Evolutionary conservation across 805 yeast genomes (phyloP).

Genomic region (Priceomyces medius): DNA sequence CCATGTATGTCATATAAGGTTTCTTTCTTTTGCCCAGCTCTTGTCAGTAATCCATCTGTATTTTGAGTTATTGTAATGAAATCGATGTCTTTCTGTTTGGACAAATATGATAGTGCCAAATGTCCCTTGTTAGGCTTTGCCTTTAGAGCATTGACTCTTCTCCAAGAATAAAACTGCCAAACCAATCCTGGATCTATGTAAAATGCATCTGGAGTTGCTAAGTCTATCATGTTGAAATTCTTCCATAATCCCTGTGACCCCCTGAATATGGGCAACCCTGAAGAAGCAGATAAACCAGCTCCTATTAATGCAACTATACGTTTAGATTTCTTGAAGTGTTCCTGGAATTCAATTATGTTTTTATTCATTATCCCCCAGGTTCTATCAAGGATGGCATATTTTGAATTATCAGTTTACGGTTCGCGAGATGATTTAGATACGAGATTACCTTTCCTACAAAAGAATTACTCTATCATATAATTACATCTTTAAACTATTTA

Average conservation of each 20-base stretch:
- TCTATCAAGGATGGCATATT: not conserved
- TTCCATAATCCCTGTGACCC: slow-evolving; percentile 78
- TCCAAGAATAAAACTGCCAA: slow-evolving; percentile 82
- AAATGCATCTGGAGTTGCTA: slow-evolving; percentile 92
- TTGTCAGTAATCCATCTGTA: slow-evolving; percentile 69
- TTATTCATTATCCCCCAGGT: slow-evolving; percentile 17
- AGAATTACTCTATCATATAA: not conserved
- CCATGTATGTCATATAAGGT: slow-evolving; percentile 78
- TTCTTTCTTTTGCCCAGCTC: slow-evolving; percentile 59
- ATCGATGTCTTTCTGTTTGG: slow-evolving; percentile 34
- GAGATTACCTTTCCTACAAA: not conserved
- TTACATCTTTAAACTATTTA: not conserved
- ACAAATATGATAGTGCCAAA: slow-evolving; percentile 61
- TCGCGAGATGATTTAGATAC: slow-evolving; percentile 1
- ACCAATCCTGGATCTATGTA: slow-evolving; percentile 79
- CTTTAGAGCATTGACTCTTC: slow-evolving; percentile 61
- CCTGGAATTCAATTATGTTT: slow-evolving; percentile 47
- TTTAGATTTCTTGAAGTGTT: slow-evolving; percentile 42
- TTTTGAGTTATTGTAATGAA: slow-evolving; percentile 78
- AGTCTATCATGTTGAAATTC: slow-evolving; percentile 71
- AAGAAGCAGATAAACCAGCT: slow-evolving; percentile 76
- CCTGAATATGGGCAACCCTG: slow-evolving; percentile 74
- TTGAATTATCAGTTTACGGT: not conserved
- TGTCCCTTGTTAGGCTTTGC: slow-evolving; percentile 80
- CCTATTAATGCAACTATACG: slow-evolving; percentile 69